Base-by-base conservation (phyloP, 768 basidiomycete species). In the Termitomyces sp. region DNA sequence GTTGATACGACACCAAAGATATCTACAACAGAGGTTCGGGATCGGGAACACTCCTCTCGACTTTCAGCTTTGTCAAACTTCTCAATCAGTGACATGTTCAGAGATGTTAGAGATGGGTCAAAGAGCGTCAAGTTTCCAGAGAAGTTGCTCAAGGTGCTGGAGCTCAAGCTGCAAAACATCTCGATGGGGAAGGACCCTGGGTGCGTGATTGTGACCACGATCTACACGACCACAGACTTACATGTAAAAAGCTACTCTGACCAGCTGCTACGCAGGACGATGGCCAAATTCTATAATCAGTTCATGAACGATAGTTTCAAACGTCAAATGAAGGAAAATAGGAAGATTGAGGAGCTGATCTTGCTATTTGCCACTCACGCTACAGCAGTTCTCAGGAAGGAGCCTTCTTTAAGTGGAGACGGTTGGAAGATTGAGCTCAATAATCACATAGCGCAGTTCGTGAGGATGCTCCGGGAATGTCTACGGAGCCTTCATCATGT, bases 321-420 rank as follows among this genome's bases (percentile, higher is more conserved):
- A 60, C 83, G 86, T 40, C 91, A 95, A 68, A 90, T 98, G 86
- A 93, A 94, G 74, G 96, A 98, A 72, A 96, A 93, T 72, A 84
- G 97, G 50, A 97, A 96, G 77, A 92, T 98, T 43, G 97, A 99
- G 76, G 95, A 98, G 65, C 88, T 99, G 58, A 96, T 99, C 61
- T 81, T 99, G 56, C 91, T 92, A 83, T 98, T 98, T 69, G 96
- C 96, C 11, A 92, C 95, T 1, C 88, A 94, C 56, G 92, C 96
- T 3, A 94, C 92, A 3, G 82, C 85, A 32, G 86, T 92, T 9
- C 82, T 98, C 62, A 91, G 88, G 82, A 97, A 97, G 75, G 94
- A 96, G 65, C 91, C 91, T 0, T 82, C 90, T 2, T 77, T 95
- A 1, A 83, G 82, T 15, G 90, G 86, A 29, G 95, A 97, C 52